Evolutionary conservation across 1,284 basidiomycete genomes (phyloP), one percentile per base, ranked within the genome.

Genomic region (Ceratobasidium papillatum): DNA sequence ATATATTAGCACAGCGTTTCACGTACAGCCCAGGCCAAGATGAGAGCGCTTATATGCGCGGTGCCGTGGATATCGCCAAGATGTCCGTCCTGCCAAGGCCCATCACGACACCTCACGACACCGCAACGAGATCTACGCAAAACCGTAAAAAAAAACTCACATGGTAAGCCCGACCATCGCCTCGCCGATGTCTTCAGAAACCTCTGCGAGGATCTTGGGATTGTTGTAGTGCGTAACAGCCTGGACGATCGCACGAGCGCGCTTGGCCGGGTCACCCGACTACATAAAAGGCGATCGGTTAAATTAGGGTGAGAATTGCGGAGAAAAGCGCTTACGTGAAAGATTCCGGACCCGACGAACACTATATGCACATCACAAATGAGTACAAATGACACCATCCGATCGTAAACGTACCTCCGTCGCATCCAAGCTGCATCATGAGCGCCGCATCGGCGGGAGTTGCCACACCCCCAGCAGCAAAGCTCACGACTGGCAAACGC

Each of bases 361-460:
- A 95, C 94, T 94, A 79, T 64, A 47, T 52, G 32, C 47, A 54
- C 69, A 30, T 59, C 74, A 76, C 59, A 38, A 43, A 75, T 56
- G 56, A 59, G 43, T 22, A 14, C 36, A 56, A 47, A n/a, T 77
- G 76, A 74, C 1, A 59, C 54, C 9, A 56, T 22, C n/a, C 64
- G 66, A n/a, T 59, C n/a, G 7, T 59, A 52, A 51, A 84, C 87
- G 78, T 80, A 94, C 94, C 94, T 86, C 98, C 97, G 81, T 99
- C 97, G 82, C 95, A 96, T 63, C 97, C 96, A 47, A 99, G 89
- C 82, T 99, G 96, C 97, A 99, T 99, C 97, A 99, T 98, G 78
- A 99, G 84, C 2, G 98, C 98, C 27, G 97, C 98, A 82, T 99
- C 97, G 77, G 96, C 93, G 62, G 97, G 97, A 4, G 97, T 99